Evolutionary conservation across 179 eudicot species (phyloP).

Genomic region (Patellifolia procumbens): DNA sequence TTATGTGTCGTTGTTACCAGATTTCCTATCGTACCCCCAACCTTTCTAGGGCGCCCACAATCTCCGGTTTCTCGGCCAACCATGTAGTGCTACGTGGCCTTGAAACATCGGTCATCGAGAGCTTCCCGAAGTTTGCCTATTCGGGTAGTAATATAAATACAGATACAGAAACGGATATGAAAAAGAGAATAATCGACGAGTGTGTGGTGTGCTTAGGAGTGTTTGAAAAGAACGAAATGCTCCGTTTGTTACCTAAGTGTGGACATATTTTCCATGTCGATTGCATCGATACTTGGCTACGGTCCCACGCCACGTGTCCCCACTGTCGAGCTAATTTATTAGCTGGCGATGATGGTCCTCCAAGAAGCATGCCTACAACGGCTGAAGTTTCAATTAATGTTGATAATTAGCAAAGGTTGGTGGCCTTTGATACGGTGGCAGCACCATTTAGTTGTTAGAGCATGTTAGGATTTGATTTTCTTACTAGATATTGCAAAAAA

Average conservation of each 20-base stretch:
- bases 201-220: constrained; percentile 65
- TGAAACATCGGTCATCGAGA: constrained; percentile 12
- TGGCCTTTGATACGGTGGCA: neutral
- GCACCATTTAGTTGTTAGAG: neutral
- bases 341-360: neutral
- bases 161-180: neutral
- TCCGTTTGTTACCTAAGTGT: constrained; percentile 59
- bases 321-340: constrained; percentile 38
- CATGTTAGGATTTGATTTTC: neutral
- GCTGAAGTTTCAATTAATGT: constrained; percentile 13
- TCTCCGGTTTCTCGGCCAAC: neutral
- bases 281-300: constrained; percentile 67
- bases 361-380: neutral
- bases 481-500: neutral
- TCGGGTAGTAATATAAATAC: neutral
- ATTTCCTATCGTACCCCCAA: neutral
- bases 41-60: neutral
- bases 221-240: constrained; percentile 54
- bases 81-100: constrained; percentile 16
- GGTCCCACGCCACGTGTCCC: constrained; percentile 58
- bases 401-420: neutral
- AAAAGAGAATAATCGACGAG: constrained; percentile 28
- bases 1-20: constrained; percentile 19
- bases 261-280: constrained; percentile 71
- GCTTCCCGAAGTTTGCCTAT: constrained; percentile 21